phyloP scores from a whole-genome alignment of 2,329 filamentous ascomycete genomes.

The Microdochium nivale region DNA sequence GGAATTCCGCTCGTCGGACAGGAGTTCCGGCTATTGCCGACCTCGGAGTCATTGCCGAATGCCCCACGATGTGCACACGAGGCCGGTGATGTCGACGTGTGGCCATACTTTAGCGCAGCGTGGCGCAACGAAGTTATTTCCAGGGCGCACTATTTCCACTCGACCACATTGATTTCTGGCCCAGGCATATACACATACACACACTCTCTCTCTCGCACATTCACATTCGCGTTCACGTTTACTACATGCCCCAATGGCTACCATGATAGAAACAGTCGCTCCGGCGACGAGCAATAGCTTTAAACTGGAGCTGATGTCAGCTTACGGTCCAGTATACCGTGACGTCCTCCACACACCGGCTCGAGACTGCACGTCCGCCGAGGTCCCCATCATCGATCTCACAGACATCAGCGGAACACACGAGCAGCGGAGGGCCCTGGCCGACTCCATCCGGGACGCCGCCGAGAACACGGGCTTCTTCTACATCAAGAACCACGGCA shows the following conservation, averaged over 20 bases:
- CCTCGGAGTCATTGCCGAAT: too few relatives aligned
- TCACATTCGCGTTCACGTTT: not conserved
- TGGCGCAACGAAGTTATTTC: too few relatives aligned
- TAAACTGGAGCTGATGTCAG: conserved; percentile 33
- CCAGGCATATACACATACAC: too few relatives aligned
- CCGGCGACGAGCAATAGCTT: not conserved
- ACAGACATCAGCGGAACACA: conserved; percentile 22
- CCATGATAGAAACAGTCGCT: conserved; percentile 5
- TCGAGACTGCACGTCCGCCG: conserved; percentile 26
- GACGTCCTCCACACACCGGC: conserved; percentile 30
- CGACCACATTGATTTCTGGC: too few relatives aligned
- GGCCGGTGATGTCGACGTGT: too few relatives aligned
- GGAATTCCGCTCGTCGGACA: too few relatives aligned
- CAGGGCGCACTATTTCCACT: too few relatives aligned
- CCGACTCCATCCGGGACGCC: conserved; percentile 27
- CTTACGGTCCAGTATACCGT: conserved; percentile 33
- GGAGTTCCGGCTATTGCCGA: too few relatives aligned
- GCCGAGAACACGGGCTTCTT: conserved; percentile 34
- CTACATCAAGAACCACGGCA: conserved; percentile 25
- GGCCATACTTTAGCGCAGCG: too few relatives aligned
- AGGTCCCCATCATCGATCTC: conserved; percentile 39
- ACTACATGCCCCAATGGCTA: conserved; percentile 2
- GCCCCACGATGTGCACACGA: too few relatives aligned
- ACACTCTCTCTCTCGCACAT: too few relatives aligned
- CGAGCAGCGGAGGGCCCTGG: conserved; percentile 25